A percentile compares a stretch with the other conserved stretches of the same genome.
Evolutionary conservation across 495 filamentous ascomycete species (phyloP).

Genomic region (Apiosordaria backusii): DNA sequence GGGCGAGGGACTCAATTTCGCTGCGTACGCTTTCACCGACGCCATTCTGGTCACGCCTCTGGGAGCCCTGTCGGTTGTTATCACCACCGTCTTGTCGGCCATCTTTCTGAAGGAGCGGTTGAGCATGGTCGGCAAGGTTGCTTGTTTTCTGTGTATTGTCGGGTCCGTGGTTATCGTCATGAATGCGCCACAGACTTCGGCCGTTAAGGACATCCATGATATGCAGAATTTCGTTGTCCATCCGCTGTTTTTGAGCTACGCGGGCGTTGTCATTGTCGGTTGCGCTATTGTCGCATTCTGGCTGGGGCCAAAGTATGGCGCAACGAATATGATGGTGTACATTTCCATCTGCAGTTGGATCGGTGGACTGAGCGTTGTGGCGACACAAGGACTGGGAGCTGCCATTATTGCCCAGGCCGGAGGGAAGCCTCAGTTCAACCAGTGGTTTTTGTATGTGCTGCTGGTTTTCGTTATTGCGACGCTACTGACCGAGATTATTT

Average conservation of each 20-base stretch:
- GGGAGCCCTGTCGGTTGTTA: constrained; percentile 91
- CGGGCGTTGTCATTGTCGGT: constrained; percentile 76
- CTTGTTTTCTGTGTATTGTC: constrained; percentile 92
- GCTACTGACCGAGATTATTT: constrained; percentile 89
- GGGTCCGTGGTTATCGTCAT: constrained; percentile 90
- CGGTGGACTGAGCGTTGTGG: constrained; percentile 91
- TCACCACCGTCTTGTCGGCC: constrained; percentile 87
- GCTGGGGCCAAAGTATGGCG: constrained; percentile 86
- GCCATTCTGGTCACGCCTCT: constrained; percentile 94
- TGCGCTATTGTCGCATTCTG: constrained; percentile 71
- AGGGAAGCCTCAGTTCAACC: constrained; percentile 82
- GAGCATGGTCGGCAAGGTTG: constrained; percentile 93
- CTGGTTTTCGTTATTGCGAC: constrained; percentile 87
- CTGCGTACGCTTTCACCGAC: constrained; percentile 95
- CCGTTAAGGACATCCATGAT: constrained; percentile 84
- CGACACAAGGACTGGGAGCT: constrained; percentile 88
- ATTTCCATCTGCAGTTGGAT: constrained; percentile 92
- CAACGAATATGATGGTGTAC: constrained; percentile 97
- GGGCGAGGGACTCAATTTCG: constrained; percentile 96
- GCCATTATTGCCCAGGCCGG: constrained; percentile 84
- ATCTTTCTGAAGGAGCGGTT: constrained; percentile 95
- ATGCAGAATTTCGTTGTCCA: constrained; percentile 86
- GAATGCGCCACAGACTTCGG: constrained; percentile 84
- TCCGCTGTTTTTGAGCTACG: constrained; percentile 82
- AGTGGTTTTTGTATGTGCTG: constrained; percentile 94